Percentiles rank a stretch among this genome's conserved stretches.
Evolutionary conservation across 176 grass and related monocot genomes (phyloP).

Genomic region (Sorghum bicolor): Sorghum_bicolor_NCBIv3 NC_012870.2:68917501-68918000

Average conservation of each 20-base stretch:
- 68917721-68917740: neutral
- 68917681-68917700: neutral
- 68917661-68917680: neutral
- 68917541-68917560: constrained; percentile 30
- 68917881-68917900: neutral
- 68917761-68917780: neutral
- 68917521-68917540: constrained; percentile 19
- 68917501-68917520: constrained; percentile 48
- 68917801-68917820: neutral
- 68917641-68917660: neutral
- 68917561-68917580: constrained; percentile 23
- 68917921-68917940: neutral
- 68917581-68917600: neutral
- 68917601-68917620: neutral
- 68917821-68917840: neutral
- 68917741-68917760: neutral
- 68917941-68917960: neutral
- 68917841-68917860: neutral
- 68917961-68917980: neutral
- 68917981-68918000: neutral
- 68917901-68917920: neutral
- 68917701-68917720: neutral
- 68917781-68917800: neutral
- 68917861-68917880: neutral
- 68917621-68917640: neutral